These are phyloP conservation scores for Actinomucor elegans DNA, from an alignment of 371 early-diverging fungal species.

Conservation along the genomic window DNA sequence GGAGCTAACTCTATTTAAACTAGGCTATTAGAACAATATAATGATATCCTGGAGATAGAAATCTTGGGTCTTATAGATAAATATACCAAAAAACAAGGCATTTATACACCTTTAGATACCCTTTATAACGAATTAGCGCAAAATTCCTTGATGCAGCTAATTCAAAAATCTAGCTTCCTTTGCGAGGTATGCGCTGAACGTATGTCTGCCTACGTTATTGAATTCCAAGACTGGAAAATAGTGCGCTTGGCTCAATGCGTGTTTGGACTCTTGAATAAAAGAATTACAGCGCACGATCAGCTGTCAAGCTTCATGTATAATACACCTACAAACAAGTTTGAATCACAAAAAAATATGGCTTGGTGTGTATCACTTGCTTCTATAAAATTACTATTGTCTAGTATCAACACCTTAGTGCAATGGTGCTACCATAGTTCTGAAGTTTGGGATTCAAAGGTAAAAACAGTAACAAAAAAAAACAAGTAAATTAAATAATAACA, in stretches of 20 bases:
- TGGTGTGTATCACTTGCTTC: slow-evolving; percentile 10
- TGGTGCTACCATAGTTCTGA: slow-evolving; percentile 8
- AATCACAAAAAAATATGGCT: not conserved
- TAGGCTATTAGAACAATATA: slow-evolving; percentile 3
- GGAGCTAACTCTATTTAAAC: not conserved
- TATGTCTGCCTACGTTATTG: not conserved
- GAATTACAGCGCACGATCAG: not conserved
- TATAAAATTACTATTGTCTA: not conserved
- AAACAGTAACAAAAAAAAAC: not conserved
- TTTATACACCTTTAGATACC: not conserved
- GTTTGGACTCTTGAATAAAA: not conserved
- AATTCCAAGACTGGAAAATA: slow-evolving; percentile 5
- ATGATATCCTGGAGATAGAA: slow-evolving; percentile 11
- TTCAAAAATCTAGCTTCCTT: not conserved
- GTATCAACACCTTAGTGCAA: not conserved
- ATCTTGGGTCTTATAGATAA: not conserved
- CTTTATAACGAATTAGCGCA: not conserved
- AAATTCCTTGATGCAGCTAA: not conserved
- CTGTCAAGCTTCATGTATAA: not conserved
- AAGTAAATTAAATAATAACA: not conserved
- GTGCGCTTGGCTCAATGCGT: slow-evolving; percentile 1
- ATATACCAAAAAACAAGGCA: not conserved
- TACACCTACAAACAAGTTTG: not conserved
- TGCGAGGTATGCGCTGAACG: not conserved
- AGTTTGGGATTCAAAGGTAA: slow-evolving; percentile 11